Percentiles rank a stretch among this genome's conserved stretches.
Conservation (phyloP, 1,284 basidiomycete genomes). For the Boletus sp. region DNA sequence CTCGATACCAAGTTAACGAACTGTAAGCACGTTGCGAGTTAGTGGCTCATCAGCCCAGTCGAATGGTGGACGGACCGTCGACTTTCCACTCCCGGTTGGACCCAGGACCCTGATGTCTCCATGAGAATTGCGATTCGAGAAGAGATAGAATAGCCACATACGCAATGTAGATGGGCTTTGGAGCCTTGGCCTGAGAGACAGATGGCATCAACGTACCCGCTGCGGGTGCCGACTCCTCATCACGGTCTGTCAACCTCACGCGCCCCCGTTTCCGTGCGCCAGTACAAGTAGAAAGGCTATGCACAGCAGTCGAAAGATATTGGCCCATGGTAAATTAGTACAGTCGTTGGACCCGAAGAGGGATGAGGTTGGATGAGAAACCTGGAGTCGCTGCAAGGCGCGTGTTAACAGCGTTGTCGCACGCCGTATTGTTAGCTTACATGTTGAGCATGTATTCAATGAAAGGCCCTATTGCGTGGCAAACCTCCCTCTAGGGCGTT, state of each 20-base stretch:
- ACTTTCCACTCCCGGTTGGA: conserved; percentile 39
- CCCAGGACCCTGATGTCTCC: conserved; percentile 33
- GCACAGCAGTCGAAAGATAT: conserved; percentile 9
- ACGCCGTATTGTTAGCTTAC: neutral
- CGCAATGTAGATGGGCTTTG: conserved; percentile 37
- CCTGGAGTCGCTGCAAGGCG: neutral
- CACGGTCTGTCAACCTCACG: conserved; percentile 18
- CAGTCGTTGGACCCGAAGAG: conserved; percentile 13
- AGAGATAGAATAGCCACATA: conserved; percentile 21
- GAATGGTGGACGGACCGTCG: conserved; percentile 31
- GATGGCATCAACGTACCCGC: conserved; percentile 3
- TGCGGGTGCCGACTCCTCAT: conserved; percentile 23
- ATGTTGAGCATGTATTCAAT: conserved; percentile 12
- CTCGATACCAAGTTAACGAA: conserved; percentile 41
- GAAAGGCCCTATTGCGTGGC: neutral
- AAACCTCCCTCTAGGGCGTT: conserved; percentile 4
- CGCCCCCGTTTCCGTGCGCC: conserved; percentile 11
- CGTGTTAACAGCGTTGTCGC: conserved; percentile 15
- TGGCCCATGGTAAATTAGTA: conserved; percentile 23
- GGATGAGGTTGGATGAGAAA: conserved; percentile 3
- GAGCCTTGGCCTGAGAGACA: neutral
- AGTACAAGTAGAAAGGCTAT: conserved; percentile 9
- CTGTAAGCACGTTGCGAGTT: conserved; percentile 22
- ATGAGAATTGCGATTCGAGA: conserved; percentile 17
- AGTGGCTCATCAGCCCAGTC: neutral